Conservation (phyloP, 805 yeast genomes). For the Crinitomyces ghanaensis region DNA sequence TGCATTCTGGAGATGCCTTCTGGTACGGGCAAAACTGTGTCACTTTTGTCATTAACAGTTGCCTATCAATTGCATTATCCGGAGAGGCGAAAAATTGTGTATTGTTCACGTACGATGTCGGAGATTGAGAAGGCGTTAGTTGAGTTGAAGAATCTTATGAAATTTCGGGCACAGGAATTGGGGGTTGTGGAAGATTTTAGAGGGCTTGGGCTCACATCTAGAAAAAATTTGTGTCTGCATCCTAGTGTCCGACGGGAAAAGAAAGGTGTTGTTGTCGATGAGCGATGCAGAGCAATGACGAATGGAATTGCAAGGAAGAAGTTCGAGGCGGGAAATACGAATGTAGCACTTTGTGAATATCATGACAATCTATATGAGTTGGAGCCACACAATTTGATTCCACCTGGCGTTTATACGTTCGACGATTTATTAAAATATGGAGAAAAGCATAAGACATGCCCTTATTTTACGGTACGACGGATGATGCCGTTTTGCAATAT, state of each 20-base stretch:
- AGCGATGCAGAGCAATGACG: conserved; percentile 88
- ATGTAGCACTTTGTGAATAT: conserved; percentile 62
- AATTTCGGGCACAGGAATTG: conserved; percentile 65
- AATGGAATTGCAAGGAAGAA: conserved; percentile 74
- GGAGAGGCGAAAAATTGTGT: conserved; percentile 85
- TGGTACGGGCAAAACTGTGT: conserved; percentile 96
- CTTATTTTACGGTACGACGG: conserved; percentile 94
- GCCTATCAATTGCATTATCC: conserved; percentile 93
- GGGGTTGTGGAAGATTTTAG: conserved; percentile 86
- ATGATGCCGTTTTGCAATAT: conserved; percentile 89
- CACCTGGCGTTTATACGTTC: conserved; percentile 90
- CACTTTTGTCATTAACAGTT: conserved; percentile 78
- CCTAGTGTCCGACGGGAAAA: conserved; percentile 80
- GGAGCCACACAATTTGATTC: conserved; percentile 82
- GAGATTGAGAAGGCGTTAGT: conserved; percentile 96
- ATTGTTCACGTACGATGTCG: conserved; percentile 99
- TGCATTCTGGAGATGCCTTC: conserved; percentile 98
- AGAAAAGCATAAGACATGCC: conserved; percentile 72
- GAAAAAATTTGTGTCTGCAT: conserved; percentile 89
- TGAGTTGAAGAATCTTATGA: conserved; percentile 83
- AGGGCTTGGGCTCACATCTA: conserved; percentile 86
- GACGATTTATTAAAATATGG: conserved; percentile 73
- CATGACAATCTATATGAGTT: conserved; percentile 82
- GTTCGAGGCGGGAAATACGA: conserved; percentile 47
- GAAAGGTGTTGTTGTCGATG: conserved; percentile 90